phyloP scores from a whole-genome alignment of 345 rosid species.

The Leavenworthia alabamica region DNA sequence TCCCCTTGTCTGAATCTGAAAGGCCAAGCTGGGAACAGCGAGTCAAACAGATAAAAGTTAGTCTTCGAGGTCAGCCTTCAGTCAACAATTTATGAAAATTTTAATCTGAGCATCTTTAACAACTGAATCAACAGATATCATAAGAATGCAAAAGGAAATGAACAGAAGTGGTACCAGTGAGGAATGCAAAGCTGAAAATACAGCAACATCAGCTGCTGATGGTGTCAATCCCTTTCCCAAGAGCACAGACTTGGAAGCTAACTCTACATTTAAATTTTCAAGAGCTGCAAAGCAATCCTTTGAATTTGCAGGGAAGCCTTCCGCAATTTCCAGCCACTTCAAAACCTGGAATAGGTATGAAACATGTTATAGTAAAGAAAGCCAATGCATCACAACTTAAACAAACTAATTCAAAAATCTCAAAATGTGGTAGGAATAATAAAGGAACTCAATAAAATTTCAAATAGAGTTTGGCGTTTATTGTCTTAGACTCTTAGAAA shows the following conservation, averaged over 20 bases:
- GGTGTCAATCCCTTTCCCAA: conserved; percentile 64
- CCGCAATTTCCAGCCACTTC: conserved; percentile 68
- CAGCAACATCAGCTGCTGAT: conserved; percentile 68
- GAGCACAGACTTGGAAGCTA: conserved; percentile 57
- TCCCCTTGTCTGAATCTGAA: conserved; percentile 43
- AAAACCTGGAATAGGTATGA: conserved; percentile 42
- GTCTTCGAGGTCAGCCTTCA: neutral
- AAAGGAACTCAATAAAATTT: neutral
- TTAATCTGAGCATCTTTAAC: too few relatives aligned
- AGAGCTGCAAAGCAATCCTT: conserved; percentile 48
- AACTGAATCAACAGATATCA: too few relatives aligned
- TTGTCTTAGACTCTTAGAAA: neutral
- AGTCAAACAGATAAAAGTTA: conserved; percentile 13
- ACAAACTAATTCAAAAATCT: too few relatives aligned
- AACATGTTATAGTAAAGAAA: too few relatives aligned
- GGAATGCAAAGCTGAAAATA: conserved; percentile 60
- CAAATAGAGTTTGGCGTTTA: neutral
- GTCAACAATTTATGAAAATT: too few relatives aligned
- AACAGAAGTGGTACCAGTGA: conserved; percentile 49
- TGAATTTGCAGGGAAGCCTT: conserved; percentile 37
- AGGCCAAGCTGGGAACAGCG: conserved; percentile 45
- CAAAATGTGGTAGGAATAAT: too few relatives aligned
- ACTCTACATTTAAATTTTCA: conserved; percentile 46
- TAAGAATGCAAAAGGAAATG: neutral
- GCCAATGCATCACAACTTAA: too few relatives aligned